Percentiles rank a stretch among this genome's conserved stretches.
Evolutionary conservation across 768 basidiomycete genomes (phyloP).

Genomic region (Coprinopsis strossmayeri): DNA sequence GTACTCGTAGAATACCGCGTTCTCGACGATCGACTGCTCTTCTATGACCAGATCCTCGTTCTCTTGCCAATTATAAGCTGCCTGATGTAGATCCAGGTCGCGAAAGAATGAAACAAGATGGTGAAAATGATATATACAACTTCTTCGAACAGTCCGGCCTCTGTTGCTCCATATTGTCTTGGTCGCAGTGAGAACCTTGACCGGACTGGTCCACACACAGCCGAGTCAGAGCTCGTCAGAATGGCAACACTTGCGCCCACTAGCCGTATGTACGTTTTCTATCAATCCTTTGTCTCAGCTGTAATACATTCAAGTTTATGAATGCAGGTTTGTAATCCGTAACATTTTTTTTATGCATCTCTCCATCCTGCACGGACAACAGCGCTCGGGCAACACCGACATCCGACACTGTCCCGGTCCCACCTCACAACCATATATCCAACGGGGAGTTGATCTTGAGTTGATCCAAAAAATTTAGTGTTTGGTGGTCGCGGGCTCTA

Average conservation of each 20-base stretch:
- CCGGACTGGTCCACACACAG: background rate
- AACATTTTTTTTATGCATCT: no score
- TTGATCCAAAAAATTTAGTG: no score
- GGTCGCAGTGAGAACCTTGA: background rate
- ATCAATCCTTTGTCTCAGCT: no score
- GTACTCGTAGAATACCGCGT: background rate
- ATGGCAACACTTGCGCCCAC: background rate
- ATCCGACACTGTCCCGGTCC: no score
- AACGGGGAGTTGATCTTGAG: no score
- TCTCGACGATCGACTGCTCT: background rate
- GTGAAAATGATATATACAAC: background rate
- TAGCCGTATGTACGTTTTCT: no score
- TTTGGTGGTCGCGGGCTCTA: no score
- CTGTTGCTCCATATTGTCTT: background rate
- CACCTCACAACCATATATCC: no score
- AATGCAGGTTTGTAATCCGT: no score
- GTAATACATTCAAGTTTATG: no score
- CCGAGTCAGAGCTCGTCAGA: background rate
- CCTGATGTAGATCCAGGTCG: background rate
- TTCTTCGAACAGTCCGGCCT: background rate
- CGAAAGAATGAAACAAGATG: slow-evolving; percentile 2
- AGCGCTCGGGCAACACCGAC: background rate
- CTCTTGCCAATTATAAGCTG: no score
- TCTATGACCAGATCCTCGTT: background rate
- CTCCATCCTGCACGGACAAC: no score